Percentiles rank a stretch among this genome's conserved stretches.
Evolutionary conservation across 2,329 filamentous ascomycete genomes (phyloP).

Genomic region (Arthrocladium fulminans): DNA sequence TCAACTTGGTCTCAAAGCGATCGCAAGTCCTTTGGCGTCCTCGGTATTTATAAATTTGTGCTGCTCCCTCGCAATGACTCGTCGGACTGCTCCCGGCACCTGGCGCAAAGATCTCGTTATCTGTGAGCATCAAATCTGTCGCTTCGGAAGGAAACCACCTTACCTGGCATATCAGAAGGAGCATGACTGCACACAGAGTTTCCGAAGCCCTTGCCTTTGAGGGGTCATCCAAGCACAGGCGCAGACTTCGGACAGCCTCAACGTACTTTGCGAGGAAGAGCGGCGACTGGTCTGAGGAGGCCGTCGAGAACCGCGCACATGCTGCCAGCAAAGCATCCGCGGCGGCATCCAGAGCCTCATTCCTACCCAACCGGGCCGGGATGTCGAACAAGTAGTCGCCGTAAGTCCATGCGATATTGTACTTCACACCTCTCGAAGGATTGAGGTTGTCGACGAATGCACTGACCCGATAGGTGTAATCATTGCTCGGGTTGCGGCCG

Average conservation of each 20-base stretch:
- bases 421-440: conserved; percentile 36
- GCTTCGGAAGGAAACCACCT: not conserved
- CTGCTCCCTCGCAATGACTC: conserved; percentile 30
- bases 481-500: conserved; percentile 25
- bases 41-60: conserved; percentile 18
- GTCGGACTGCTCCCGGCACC: conserved; percentile 13
- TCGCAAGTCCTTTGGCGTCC: not conserved
- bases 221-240: conserved; percentile 24
- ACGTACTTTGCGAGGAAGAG: conserved; percentile 26
- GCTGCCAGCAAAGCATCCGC: conserved; percentile 26
- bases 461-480: conserved; percentile 26
- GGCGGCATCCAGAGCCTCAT: conserved; percentile 38
- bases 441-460: conserved; percentile 29
- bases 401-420: conserved; percentile 40
- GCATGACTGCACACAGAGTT: conserved; percentile 25
- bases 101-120: conserved; percentile 20
- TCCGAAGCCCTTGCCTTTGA: conserved; percentile 20
- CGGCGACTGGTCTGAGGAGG: conserved; percentile 10
- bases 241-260: conserved; percentile 20
- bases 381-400: conserved; percentile 40
- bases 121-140: not conserved
- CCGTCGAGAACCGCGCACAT: conserved; percentile 20
- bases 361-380: conserved; percentile 38
- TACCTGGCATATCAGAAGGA: conserved; percentile 26
- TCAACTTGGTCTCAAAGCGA: conserved; percentile 11